Conservation (phyloP, 164 flowering plant genomes). For the Macadamia tetraphylla region DNA sequence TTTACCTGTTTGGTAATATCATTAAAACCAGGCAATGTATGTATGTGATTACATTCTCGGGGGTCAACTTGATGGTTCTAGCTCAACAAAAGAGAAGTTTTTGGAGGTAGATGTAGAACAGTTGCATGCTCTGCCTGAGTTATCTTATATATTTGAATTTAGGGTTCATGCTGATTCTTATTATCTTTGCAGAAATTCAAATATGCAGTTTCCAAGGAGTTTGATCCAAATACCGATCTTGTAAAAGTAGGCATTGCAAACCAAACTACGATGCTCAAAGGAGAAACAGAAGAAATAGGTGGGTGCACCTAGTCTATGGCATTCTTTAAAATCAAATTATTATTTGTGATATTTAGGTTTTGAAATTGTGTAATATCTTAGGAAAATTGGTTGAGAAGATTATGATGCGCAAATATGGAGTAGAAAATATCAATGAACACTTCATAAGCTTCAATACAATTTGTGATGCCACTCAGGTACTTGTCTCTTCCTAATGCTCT, state of each 20-base stretch:
- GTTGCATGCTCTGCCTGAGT: conserved; percentile 3
- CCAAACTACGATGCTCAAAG: conserved; percentile 98
- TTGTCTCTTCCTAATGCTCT: conserved; percentile 1
- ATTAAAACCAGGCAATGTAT: conserved; percentile 62
- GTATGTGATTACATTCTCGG: conserved; percentile 95
- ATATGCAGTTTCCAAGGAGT: conserved; percentile 78
- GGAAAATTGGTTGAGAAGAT: conserved; percentile 79
- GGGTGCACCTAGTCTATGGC: conserved; percentile 20
- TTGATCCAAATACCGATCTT: conserved; percentile 88
- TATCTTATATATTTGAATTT: not conserved
- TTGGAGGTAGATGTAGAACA: conserved; percentile 73
- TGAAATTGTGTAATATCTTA: conserved; percentile 21
- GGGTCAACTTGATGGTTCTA: conserved; percentile 90
- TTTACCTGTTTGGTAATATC: conserved; percentile 2
- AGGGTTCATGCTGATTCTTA: conserved; percentile 5
- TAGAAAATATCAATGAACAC: conserved; percentile 73
- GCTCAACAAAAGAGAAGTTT: conserved; percentile 84
- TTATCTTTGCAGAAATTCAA: conserved; percentile 78
- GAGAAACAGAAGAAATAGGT: conserved; percentile 99
- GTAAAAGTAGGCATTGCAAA: conserved; percentile 85
- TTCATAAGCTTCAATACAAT: conserved; percentile 88
- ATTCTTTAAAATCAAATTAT: not conserved
- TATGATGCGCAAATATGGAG: conserved; percentile 82
- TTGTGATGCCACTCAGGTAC: conserved; percentile 95
- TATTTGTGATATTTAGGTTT: conserved; percentile 7